phyloP scores from a whole-genome alignment of 768 basidiomycete genomes.

The Sutorius australiensis region DNA sequence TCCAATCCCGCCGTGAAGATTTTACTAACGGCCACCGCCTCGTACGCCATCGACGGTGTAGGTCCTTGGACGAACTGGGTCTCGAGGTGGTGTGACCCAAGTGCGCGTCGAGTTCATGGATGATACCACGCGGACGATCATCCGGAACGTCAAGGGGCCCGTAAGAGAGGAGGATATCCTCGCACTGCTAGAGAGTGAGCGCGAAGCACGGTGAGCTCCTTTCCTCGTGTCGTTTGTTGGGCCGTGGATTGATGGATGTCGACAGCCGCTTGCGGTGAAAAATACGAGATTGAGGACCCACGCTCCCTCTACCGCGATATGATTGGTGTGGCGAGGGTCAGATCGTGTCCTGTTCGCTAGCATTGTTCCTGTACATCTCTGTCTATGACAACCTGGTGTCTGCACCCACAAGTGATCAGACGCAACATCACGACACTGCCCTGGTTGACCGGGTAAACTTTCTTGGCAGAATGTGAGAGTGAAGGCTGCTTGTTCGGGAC shows the following conservation, averaged over 20 bases:
- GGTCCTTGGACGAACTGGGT: conserved; percentile 98
- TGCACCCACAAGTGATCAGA: not conserved
- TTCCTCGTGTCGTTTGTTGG: no score
- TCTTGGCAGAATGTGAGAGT: no score
- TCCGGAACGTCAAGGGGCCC: conserved; percentile 98
- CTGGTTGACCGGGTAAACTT: no score
- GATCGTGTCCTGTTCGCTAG: not conserved
- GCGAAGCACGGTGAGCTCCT: conserved; percentile 84
- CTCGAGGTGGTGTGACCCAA: conserved; percentile 98
- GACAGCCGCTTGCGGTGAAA: conserved; percentile 24
- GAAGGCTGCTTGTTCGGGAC: conserved; percentile 17
- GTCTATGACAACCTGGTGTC: not conserved
- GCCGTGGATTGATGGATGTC: not conserved
- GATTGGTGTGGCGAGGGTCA: not conserved
- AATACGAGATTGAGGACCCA: not conserved
- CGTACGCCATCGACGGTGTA: conserved; percentile 27
- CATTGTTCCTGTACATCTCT: conserved; percentile 5
- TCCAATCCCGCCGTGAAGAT: not conserved
- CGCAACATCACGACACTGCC: no score
- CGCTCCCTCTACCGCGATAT: not conserved
- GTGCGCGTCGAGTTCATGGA: conserved; percentile 99
- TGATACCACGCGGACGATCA: conserved; percentile 91
- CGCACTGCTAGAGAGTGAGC: conserved; percentile 94
- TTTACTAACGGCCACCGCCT: no score
- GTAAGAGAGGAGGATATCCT: conserved; percentile 95